Evolutionary conservation across 2,329 filamentous ascomycete species (phyloP), one percentile per base, ranked within the genome.

Genomic region (Colletotrichum horii): DNA sequence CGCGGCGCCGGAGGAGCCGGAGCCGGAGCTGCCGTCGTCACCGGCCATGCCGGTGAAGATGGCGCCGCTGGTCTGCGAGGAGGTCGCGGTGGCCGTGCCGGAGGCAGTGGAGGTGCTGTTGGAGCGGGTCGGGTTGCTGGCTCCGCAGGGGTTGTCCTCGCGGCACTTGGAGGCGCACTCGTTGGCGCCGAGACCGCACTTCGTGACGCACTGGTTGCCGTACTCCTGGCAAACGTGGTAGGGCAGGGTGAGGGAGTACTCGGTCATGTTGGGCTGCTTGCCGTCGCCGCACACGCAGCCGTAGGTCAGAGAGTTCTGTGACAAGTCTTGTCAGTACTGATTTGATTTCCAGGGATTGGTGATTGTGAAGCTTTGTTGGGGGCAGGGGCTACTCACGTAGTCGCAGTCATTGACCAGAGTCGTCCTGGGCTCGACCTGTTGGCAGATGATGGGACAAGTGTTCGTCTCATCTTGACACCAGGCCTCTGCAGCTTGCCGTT

Each of bases 241-340:
- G 38, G 95, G 94, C 30, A 97, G 88, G 2, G 94, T 96, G 79
- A 95, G 89, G 24, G 93, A 93, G 89, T 94, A 97, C 84, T 96
- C 90, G 80, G 93, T 91, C 65, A 95, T 85, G 85, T 96, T 96
- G 79, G 94, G 94, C 68, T 89, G 85, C 77, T 89, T 83, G 82
- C 91, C 90, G 82, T 94, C 89, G 77, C 89, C 88, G 87, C 94
- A 97, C 79, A 95, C 87, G 83, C 94, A 97, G 77, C 89, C 87
- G 85, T 93, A 96, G n/a, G 86, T 88, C 66, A 96, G 89, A 24
- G 87, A 86, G 67, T 88, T 81, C 91, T 93, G 70, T 65, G 15
- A 19, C 5, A 19, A 4, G 43, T 22, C n/a, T 7, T 32, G 19
- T n/a, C 6, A 52, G n/a, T 16, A 19, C 55, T 32, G 69, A 22